phyloP scores from a whole-genome alignment of 306 rosid genomes.

The Chamaecrista fasciculata region DNA sequence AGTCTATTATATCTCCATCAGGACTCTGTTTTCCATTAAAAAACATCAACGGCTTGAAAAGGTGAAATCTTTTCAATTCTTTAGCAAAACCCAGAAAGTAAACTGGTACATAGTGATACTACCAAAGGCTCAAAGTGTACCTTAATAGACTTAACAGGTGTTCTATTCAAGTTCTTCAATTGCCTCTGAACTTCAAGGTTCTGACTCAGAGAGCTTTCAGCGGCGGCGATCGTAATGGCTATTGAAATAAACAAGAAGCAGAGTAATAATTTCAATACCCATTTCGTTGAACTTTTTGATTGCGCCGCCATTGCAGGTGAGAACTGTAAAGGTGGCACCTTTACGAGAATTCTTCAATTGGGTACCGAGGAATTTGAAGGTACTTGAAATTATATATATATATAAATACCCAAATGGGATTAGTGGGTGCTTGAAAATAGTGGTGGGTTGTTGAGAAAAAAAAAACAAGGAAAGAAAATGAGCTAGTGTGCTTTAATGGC shows the following conservation, averaged over 20 bases:
- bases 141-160: constrained; percentile 56
- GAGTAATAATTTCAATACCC: constrained; percentile 22
- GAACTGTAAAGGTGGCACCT: constrained; percentile 35
- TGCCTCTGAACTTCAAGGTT: constrained; percentile 44
- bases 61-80: constrained; percentile 3
- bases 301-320: constrained; percentile 30
- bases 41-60: neutral
- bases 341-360: constrained; percentile 34
- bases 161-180: constrained; percentile 53
- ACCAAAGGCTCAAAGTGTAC: constrained; percentile 24
- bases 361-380: constrained; percentile 7
- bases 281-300: constrained; percentile 3
- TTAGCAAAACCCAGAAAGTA: constrained; percentile 4
- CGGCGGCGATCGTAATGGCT: constrained; percentile 10
- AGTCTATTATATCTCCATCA: constrained; percentile 60
- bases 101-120: too few species aligned
- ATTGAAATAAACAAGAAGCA: constrained; percentile 26
- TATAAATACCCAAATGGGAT: neutral
- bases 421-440: constrained; percentile 22
- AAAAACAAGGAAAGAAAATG: neutral
- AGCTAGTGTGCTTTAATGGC: constrained; percentile 8
- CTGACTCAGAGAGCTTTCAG: neutral
- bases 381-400: neutral
- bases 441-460: constrained; percentile 3
- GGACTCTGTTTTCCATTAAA: constrained; percentile 46